phyloP scores from a whole-genome alignment of 306 rosid species.

The Castanea crenata region DNA sequence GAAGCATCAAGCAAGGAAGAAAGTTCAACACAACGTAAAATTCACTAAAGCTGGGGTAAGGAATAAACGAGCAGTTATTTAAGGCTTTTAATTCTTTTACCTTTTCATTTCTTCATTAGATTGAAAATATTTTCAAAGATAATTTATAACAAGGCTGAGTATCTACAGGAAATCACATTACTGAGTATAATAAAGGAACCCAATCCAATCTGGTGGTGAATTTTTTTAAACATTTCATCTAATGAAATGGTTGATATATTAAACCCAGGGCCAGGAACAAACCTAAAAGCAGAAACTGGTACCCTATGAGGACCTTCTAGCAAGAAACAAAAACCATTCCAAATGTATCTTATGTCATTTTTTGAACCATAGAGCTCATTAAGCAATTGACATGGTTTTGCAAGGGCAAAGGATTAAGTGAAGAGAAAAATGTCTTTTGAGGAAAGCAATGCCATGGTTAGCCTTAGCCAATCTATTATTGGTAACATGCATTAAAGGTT shows the following conservation, averaged over 20 bases:
- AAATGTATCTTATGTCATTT: no score
- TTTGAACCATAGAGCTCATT: no score
- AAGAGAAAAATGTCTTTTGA: no score
- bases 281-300: not conserved
- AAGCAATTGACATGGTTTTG: no score
- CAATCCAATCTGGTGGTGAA: not conserved
- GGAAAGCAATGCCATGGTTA: no score
- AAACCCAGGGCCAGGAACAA: not conserved
- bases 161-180: not conserved
- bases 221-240: not conserved
- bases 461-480: no score
- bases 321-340: not conserved
- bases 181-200: not conserved
- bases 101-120: not conserved
- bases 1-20: slow-evolving; percentile 30
- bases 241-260: not conserved
- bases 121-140: not conserved
- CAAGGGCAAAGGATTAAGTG: no score
- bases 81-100: not conserved
- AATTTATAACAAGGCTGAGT: not conserved
- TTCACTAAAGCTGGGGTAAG: not conserved
- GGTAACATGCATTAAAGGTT: no score
- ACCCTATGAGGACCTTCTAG: not conserved
- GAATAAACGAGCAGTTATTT: not conserved
- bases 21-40: not conserved